Evolutionary conservation across 176 grass and related monocot species (phyloP).

Genomic region (Sorghum bicolor): Sorghum_bicolor_NCBIv3 NC_012872.2:8276001-8276500

Average conservation of each 20-base stretch:
- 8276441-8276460: constrained; percentile 44
- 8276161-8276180: constrained; percentile 52
- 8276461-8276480: constrained; percentile 58
- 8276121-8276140: constrained; percentile 34
- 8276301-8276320: constrained; percentile 41
- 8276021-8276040: no score
- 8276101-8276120: no score
- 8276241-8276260: constrained; percentile 41
- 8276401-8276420: constrained; percentile 37
- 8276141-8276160: constrained; percentile 51
- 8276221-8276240: constrained; percentile 37
- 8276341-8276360: constrained; percentile 12
- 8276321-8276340: constrained; percentile 48
- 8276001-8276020: no score
- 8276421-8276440: constrained; percentile 25
- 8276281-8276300: constrained; percentile 30
- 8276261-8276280: constrained; percentile 55
- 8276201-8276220: neutral
- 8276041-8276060: no score
- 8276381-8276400: constrained; percentile 22
- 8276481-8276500: constrained; percentile 44
- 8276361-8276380: constrained; percentile 49
- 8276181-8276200: constrained; percentile 45
- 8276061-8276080: no score
- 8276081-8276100: no score